These are phyloP conservation scores for Eleusine coracana DNA, from an alignment of 176 grass and related monocot genomes.

Conservation along the genomic window DNA sequence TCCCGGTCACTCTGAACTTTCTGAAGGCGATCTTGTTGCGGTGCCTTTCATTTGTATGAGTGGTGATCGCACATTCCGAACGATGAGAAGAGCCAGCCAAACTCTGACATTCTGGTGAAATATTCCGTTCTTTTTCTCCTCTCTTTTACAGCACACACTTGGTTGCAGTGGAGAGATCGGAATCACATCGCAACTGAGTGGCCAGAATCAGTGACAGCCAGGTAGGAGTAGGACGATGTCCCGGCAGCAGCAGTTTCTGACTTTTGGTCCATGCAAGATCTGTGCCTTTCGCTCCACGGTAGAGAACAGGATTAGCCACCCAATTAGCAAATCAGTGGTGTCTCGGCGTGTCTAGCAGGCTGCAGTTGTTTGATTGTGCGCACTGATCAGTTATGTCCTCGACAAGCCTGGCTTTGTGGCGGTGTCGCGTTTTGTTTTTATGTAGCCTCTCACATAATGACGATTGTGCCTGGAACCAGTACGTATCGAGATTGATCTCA, in stretches of 20 bases:
- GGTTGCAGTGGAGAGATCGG: background rate
- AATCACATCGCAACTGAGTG: conserved; percentile 15
- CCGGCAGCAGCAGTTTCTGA: conserved; percentile 33
- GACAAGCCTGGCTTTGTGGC: too few relatives aligned
- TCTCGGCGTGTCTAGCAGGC: too few relatives aligned
- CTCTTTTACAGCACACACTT: background rate
- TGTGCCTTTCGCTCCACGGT: background rate
- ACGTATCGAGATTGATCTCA: background rate
- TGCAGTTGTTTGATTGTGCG: too few relatives aligned
- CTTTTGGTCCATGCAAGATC: background rate
- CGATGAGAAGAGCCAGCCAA: background rate
- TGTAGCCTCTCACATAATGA: too few relatives aligned
- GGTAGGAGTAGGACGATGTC: background rate
- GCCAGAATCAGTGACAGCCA: background rate
- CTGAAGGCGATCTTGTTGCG: too few relatives aligned
- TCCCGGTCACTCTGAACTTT: background rate
- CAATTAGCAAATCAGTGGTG: too few relatives aligned
- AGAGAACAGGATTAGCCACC: too few relatives aligned
- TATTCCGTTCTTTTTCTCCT: background rate
- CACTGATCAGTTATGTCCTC: too few relatives aligned
- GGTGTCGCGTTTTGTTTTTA: too few relatives aligned
- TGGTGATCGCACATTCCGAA: conserved; percentile 13
- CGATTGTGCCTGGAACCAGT: background rate
- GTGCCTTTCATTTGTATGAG: background rate
- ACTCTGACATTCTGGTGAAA: background rate